Evolutionary conservation across 2,329 filamentous ascomycete species (phyloP).

Genomic region (Helminthosporium solani): DNA sequence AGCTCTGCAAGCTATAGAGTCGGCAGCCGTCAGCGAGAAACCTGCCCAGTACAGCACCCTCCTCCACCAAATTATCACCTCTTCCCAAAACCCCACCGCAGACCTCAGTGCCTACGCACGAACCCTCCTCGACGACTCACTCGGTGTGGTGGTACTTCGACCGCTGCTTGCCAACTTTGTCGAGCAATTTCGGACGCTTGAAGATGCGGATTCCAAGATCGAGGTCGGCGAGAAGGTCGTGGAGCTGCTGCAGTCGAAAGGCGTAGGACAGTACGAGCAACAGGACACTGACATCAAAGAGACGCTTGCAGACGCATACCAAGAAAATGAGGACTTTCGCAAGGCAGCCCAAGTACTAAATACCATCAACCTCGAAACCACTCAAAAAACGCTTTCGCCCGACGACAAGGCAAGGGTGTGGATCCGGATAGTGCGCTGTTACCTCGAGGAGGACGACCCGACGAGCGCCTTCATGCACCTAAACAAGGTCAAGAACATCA

Average conservation of each 20-base stretch:
- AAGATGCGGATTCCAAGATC: slow-evolving; percentile 67
- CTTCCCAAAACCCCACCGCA: slow-evolving; percentile 50
- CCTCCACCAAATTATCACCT: slow-evolving; percentile 57
- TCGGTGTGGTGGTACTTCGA: slow-evolving; percentile 75
- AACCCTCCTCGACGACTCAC: slow-evolving; percentile 65
- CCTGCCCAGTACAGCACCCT: slow-evolving; percentile 58
- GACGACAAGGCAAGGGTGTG: slow-evolving; percentile 82
- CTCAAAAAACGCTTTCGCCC: slow-evolving; percentile 79
- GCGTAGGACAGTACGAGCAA: slow-evolving; percentile 74
- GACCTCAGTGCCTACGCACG: slow-evolving; percentile 70
- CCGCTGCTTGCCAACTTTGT: slow-evolving; percentile 69
- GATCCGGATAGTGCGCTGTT: slow-evolving; percentile 92
- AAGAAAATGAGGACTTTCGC: slow-evolving; percentile 76
- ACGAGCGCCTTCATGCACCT: slow-evolving; percentile 81
- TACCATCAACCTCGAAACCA: slow-evolving; percentile 84
- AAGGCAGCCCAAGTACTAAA: slow-evolving; percentile 76
- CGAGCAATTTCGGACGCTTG: slow-evolving; percentile 60
- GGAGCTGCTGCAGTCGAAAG: slow-evolving; percentile 62
- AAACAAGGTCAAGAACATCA: slow-evolving; percentile 93
- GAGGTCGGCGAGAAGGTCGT: slow-evolving; percentile 75
- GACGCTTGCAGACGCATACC: slow-evolving; percentile 79
- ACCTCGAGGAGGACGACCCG: slow-evolving; percentile 90
- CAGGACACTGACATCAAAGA: slow-evolving; percentile 78
- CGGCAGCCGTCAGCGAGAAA: slow-evolving; percentile 52
- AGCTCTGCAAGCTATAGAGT: slow-evolving; percentile 53